Base-by-base conservation (phyloP, 1,284 basidiomycete genomes). In the Rhizoctonia solani region DNA sequence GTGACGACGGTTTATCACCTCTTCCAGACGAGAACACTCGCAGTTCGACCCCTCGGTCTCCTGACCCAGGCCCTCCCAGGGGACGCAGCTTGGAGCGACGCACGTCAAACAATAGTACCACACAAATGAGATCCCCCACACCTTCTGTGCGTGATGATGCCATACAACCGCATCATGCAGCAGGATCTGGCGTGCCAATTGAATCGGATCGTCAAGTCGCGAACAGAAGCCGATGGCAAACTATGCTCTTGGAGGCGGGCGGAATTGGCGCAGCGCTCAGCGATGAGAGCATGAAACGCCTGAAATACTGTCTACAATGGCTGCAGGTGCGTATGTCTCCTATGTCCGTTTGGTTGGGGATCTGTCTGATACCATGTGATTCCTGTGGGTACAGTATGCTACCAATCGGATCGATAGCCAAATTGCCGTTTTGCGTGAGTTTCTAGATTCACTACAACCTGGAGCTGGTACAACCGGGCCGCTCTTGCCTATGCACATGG, bases 221-320 rank as follows among this genome's bases (percentile, higher is more conserved):
- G 19, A 85, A 83, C 68, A 81, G 90, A 27, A 89, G 88, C 73
- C 80, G 90, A 52, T 94, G 92, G 92, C 90, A 93, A 71, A 84
- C 87, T 0, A 84, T 95, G 65, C 79, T 96, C 39, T 81, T 90
- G 19, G 93, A 95, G 76, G 93, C 93, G 1, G 92, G 93, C n/a
- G 93, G 93, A 0, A 82, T 96, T 32, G 86, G 92, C 67, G 91
- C 91, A 0, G 93, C 93, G 1, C 82, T 95, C 63, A 93, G 91
- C 75, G 91, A 94, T 71, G 93, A 95, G 76, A 93, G 88, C 74
- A 92, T 95, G 89, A 83, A 90, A 70, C 82, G 88, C 61, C 77
- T 96, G 54, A 88, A 89, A 75, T 95, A 94, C 74, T 94, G 92
- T 77, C 77, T 95, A 37, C 87, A 92, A 68, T 95, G 92, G 92